phyloP scores from a whole-genome alignment of 2,329 filamentous ascomycete genomes.

The Sordariomycetes sp. region DNA sequence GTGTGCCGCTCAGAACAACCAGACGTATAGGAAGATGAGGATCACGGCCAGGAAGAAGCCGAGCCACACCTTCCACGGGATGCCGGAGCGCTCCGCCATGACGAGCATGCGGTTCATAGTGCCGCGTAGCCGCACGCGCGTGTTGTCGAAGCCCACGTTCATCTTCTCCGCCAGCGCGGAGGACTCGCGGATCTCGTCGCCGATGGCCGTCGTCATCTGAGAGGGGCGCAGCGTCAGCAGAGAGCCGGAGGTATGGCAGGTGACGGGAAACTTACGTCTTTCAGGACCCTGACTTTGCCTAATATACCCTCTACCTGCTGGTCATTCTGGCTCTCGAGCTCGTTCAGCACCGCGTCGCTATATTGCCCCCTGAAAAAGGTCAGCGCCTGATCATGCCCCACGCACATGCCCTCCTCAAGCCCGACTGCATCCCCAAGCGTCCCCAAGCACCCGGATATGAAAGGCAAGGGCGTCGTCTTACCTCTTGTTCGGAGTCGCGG shows the following conservation, averaged over 20 bases:
- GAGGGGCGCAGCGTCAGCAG: neutral
- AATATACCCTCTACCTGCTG: conserved; percentile 81
- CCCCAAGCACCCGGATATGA: neutral
- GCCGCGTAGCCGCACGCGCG: conserved; percentile 66
- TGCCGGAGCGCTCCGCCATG: conserved; percentile 91
- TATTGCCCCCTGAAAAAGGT: conserved; percentile 63
- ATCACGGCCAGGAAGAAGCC: conserved; percentile 77
- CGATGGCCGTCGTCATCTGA: conserved; percentile 84
- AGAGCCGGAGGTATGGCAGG: neutral
- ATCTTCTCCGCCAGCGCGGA: conserved; percentile 85
- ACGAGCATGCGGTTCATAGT: conserved; percentile 96
- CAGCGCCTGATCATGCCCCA: neutral
- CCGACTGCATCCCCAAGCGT: neutral
- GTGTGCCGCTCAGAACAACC: conserved; percentile 53
- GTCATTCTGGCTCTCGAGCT: conserved; percentile 94
- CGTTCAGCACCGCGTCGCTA: conserved; percentile 80
- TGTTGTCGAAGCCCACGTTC: conserved; percentile 88
- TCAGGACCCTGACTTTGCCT: conserved; percentile 80
- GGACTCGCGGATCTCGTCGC: conserved; percentile 87
- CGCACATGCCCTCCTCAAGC: neutral
- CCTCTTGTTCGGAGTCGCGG: conserved; percentile 63
- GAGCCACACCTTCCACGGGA: conserved; percentile 92
- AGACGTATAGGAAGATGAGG: conserved; percentile 82
- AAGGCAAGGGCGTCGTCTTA: conserved; percentile 19
- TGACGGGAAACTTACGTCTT: conserved; percentile 55